phyloP scores from a whole-genome alignment of 148 eudicot species.

The Cornus controversa region DNA sequence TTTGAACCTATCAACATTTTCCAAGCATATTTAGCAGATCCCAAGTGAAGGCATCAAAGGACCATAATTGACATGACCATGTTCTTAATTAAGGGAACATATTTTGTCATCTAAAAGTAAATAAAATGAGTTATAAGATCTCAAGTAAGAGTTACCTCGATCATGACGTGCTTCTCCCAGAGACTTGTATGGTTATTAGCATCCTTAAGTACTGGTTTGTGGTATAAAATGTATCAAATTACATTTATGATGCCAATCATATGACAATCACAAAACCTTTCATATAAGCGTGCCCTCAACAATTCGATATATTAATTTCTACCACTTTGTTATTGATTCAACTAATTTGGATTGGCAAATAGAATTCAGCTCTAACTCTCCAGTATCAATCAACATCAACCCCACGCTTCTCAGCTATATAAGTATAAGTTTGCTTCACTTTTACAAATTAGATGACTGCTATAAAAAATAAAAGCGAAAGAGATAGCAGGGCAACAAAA shows the following conservation, averaged over 20 bases:
- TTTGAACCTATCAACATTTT: too few relatives aligned
- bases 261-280: neutral
- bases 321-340: neutral
- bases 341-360: neutral
- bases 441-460: neutral
- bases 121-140: neutral
- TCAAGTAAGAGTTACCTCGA: neutral
- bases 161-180: neutral
- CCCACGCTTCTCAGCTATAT: slow-evolving; percentile 1
- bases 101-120: neutral
- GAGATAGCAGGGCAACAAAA: neutral
- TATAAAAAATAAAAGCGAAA: slow-evolving; percentile 3
- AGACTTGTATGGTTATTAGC: neutral
- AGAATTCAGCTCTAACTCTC: neutral
- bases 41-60: neutral
- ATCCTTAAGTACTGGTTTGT: neutral
- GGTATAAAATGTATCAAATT: neutral
- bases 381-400: slow-evolving; percentile 2
- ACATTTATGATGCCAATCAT: neutral
- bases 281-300: neutral
- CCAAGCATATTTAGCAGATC: too few relatives aligned
- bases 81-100: too few relatives aligned
- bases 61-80: neutral
- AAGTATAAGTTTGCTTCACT: neutral
- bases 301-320: neutral